Evolutionary conservation across 2,329 filamentous ascomycete species (phyloP), one percentile per base, ranked within the genome.

Genomic region (Lachnellula suecica): DNA sequence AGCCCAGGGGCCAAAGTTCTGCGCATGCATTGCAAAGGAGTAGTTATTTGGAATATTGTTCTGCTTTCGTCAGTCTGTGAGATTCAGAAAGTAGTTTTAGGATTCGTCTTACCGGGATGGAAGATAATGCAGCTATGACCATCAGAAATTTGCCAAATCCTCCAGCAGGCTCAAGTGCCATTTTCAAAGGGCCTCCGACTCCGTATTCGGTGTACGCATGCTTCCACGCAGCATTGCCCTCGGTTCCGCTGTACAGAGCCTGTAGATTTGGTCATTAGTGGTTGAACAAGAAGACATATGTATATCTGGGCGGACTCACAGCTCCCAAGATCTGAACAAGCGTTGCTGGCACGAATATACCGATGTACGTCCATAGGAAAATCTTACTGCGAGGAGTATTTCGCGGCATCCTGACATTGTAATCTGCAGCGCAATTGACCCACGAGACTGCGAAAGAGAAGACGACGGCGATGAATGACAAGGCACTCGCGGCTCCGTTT

Each of bases 21-120:
- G 51, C 23, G 51, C 51, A 31, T 53, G 51, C 47, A 53, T 49
- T 11, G 51, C 51, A 23, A 53, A 53, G 15, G 51, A 53, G 24
- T 53, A 53, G 25, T 53, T 53, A 19, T 53, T 53, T n/a, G 51
- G 51, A 23, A 53, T 53, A 23, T 53, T 53, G 31, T 53, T 53
- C 47, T n/a, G n/a, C n/a, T n/a, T n/a, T n/a, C n/a, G n/a, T n/a
- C n/a, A n/a, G n/a, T n/a, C n/a, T n/a, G n/a, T n/a, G n/a, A n/a
- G n/a, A n/a, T n/a, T n/a, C n/a, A n/a, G n/a, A n/a, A n/a, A n/a
- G n/a, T n/a, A n/a, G n/a, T n/a, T n/a, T n/a, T n/a, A n/a, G n/a
- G n/a, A n/a, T n/a, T n/a, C n/a, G n/a, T n/a, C n/a, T n/a, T n/a
- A n/a, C n/a, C n/a, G 46, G 51, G 31, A 53, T 50, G n/a, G 51